phyloP scores from a whole-genome alignment of 257 asterid species.

The Echites panduratus region DNA sequence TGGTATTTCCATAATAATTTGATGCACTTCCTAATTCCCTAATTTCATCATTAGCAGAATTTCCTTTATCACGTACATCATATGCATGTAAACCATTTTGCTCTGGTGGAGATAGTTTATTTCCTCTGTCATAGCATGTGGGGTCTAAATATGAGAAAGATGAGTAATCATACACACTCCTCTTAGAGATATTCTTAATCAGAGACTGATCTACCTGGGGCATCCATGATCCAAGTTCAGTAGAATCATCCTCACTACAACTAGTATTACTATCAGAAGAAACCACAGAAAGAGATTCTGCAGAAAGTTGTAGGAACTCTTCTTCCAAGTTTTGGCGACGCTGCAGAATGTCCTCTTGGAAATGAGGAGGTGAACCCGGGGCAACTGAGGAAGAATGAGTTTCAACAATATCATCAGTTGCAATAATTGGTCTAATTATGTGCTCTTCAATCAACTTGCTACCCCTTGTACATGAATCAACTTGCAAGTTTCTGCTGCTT shows the following conservation, averaged over 20 bases:
- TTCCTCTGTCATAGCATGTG: slow-evolving; percentile 19
- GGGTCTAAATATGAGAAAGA: slow-evolving; percentile 22
- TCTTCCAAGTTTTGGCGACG: slow-evolving; percentile 85
- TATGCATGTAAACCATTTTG: slow-evolving; percentile 36
- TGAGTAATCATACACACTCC: slow-evolving; percentile 17
- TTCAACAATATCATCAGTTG: slow-evolving; percentile 34
- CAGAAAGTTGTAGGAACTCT: slow-evolving; percentile 78
- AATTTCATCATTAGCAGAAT: slow-evolving; percentile 16
- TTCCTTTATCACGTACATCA: slow-evolving; percentile 26
- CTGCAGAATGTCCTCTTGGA: slow-evolving; percentile 80
- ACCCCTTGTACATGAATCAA: slow-evolving; percentile 34
- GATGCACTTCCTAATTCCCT: slow-evolving; percentile 27
- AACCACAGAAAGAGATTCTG: slow-evolving; percentile 60
- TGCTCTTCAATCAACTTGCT: slow-evolving; percentile 29
- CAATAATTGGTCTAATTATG: slow-evolving; percentile 31
- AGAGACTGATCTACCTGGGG: slow-evolving; percentile 38
- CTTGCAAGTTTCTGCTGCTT: slow-evolving; percentile 25
- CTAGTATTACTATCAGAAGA: slow-evolving; percentile 88
- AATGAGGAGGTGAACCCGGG: slow-evolving; percentile 91
- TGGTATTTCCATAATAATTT: slow-evolving; percentile 18
- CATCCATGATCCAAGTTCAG: slow-evolving; percentile 30
- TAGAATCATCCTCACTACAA: slow-evolving; percentile 55
- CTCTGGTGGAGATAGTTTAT: slow-evolving; percentile 20
- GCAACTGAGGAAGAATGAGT: slow-evolving; percentile 41
- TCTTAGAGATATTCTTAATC: slow-evolving; percentile 29